Percentiles rank a stretch among this genome's conserved stretches.
phyloP scores from a whole-genome alignment of 768 basidiomycete genomes.

The Steccherinum ochraceum region DNA sequence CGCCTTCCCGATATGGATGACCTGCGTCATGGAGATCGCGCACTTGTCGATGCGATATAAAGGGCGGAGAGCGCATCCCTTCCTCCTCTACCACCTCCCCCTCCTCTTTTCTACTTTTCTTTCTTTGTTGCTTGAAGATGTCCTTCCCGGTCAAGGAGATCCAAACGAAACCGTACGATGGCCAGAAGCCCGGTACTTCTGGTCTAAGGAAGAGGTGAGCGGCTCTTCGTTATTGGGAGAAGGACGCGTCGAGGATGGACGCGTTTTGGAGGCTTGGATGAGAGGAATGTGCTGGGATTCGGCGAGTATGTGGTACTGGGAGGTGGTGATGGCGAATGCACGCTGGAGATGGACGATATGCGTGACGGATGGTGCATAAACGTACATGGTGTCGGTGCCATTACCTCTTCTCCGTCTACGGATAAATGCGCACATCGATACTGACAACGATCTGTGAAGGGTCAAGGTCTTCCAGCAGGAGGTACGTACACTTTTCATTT shows the following conservation, averaged over 20 bases:
- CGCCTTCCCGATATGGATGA: neutral
- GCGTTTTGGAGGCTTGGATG: neutral
- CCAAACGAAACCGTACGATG: constrained; percentile 80
- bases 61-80: too few species aligned
- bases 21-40: neutral
- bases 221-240: neutral
- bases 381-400: too few species aligned
- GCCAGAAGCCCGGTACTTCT: constrained; percentile 97
- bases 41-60: neutral
- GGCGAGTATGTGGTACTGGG: too few species aligned
- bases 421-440: too few species aligned
- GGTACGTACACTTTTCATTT: constrained; percentile 37
- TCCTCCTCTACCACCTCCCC: constrained; percentile 3
- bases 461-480: constrained; percentile 98
- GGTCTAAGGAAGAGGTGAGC: constrained; percentile 89
- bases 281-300: neutral
- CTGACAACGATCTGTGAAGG: constrained; percentile 31
- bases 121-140: constrained; percentile 27
- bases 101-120: constrained; percentile 1
- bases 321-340: too few species aligned
- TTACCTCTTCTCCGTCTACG: too few species aligned
- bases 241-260: neutral
- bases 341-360: too few species aligned
- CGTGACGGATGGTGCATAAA: too few species aligned
- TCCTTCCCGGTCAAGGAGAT: constrained; percentile 55